Conservation (phyloP, 1,284 basidiomycete species). For the Pulchroboletus neoregius region DNA sequence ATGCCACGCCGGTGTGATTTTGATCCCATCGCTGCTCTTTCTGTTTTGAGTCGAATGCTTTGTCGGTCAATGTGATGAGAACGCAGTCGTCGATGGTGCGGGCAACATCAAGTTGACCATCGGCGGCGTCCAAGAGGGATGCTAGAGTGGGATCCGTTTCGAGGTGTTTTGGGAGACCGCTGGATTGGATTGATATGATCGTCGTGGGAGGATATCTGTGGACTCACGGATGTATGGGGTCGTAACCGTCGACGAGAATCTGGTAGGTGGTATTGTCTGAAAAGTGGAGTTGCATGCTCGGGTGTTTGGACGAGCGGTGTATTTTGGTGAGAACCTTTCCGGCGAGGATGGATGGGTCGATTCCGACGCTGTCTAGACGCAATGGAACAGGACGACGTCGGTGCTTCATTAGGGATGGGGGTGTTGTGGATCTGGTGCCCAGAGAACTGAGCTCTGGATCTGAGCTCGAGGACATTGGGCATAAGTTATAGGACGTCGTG, state of each 20-base stretch:
- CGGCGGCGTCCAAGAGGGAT: conserved; percentile 38
- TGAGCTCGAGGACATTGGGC: conserved; percentile 18
- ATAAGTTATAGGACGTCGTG: conserved; percentile 9
- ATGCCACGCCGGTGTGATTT: conserved; percentile 47
- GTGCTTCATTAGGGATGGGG: conserved; percentile 29
- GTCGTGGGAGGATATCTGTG: background rate
- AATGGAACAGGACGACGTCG: conserved; percentile 33
- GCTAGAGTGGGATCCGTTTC: conserved; percentile 50
- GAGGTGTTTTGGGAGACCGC: conserved; percentile 53
- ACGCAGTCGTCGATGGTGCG: conserved; percentile 50
- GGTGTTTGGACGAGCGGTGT: conserved; percentile 50
- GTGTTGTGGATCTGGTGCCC: conserved; percentile 11
- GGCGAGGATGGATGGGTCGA: conserved; percentile 46
- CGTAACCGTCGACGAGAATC: conserved; percentile 59
- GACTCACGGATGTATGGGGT: conserved; percentile 43
- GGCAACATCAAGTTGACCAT: conserved; percentile 36
- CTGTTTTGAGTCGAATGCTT: conserved; percentile 44
- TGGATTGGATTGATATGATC: conserved; percentile 5
- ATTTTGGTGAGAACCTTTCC: conserved; percentile 51
- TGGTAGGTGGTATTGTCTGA: conserved; percentile 52
- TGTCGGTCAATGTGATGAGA: conserved; percentile 53
- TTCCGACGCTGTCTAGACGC: conserved; percentile 38
- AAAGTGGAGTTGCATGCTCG: conserved; percentile 53
- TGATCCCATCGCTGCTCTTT: conserved; percentile 49
- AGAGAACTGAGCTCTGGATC: too few species aligned